Evolutionary conservation across 768 basidiomycete species (phyloP).

Genomic region (Clavaria fumosa): DNA sequence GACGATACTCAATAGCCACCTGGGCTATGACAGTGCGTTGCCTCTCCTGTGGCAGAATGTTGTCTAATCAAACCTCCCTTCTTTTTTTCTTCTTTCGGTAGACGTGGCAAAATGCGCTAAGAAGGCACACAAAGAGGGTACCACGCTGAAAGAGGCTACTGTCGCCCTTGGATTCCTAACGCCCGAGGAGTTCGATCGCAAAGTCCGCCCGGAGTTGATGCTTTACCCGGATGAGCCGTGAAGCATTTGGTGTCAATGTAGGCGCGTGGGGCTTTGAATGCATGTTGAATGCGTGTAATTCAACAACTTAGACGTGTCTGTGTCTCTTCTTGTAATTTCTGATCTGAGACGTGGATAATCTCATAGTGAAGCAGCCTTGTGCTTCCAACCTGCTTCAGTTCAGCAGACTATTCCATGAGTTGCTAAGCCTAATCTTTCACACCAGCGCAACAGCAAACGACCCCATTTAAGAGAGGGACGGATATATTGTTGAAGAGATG

Average conservation of each 20-base stretch:
- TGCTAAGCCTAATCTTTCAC: too few species aligned
- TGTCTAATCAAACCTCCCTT: not conserved
- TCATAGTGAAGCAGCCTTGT: too few species aligned
- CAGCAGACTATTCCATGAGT: too few species aligned
- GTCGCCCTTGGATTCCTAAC: slow-evolving; percentile 76
- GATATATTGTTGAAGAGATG: too few species aligned
- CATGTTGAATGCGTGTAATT: too few species aligned
- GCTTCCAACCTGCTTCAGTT: too few species aligned
- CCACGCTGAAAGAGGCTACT: slow-evolving; percentile 90
- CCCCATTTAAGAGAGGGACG: too few species aligned
- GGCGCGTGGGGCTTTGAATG: not conserved
- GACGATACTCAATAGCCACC: slow-evolving; percentile 87
- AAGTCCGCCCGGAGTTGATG: slow-evolving; percentile 89
- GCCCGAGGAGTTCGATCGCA: slow-evolving; percentile 84
- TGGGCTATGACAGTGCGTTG: slow-evolving; percentile 90
- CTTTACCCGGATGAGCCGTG: slow-evolving; percentile 36
- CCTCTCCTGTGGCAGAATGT: slow-evolving; percentile 2
- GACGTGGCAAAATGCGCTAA: slow-evolving; percentile 98
- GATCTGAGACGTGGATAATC: too few species aligned
- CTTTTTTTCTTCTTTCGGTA: slow-evolving; percentile 20
- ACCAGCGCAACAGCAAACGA: too few species aligned
- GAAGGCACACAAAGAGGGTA: slow-evolving; percentile 99
- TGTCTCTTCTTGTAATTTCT: too few species aligned
- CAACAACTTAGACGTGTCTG: too few species aligned
- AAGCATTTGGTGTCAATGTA: not conserved